These are phyloP conservation scores for Dacryopinax primogenitus DNA, from an alignment of 768 basidiomycete genomes.

Conservation along the genomic window DNA sequence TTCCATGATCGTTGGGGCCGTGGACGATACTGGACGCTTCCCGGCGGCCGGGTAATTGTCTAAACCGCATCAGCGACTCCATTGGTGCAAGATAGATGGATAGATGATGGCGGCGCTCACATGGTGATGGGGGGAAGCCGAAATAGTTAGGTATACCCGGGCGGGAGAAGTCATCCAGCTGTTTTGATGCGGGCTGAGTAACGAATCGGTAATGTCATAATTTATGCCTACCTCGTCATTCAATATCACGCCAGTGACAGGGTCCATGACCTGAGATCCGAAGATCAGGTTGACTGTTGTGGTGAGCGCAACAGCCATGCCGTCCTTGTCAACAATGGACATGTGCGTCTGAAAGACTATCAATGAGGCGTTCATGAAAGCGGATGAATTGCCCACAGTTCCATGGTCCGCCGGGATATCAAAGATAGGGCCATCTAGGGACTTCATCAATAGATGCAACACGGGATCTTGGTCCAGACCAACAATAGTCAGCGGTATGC, in stretches of 20 bases:
- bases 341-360: conserved; percentile 54
- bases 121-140: conserved; percentile 69
- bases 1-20: conserved; percentile 66
- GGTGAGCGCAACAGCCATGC: conserved; percentile 74
- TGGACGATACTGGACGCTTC: conserved; percentile 87
- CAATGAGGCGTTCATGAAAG: conserved; percentile 9
- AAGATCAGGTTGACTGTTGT: conserved; percentile 84
- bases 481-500: conserved; percentile 11
- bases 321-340: conserved; percentile 66
- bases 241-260: conserved; percentile 73
- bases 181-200: neutral
- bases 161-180: conserved; percentile 88
- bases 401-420: conserved; percentile 74
- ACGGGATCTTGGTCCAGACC: conserved; percentile 30
- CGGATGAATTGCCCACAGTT: conserved; percentile 41
- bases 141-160: conserved; percentile 77
- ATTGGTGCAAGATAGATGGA: conserved; percentile 9
- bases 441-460: conserved; percentile 60
- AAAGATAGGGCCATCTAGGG: conserved; percentile 75
- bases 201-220: neutral
- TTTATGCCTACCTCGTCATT: conserved; percentile 57
- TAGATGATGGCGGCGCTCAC: conserved; percentile 41
- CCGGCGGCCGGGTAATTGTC: conserved; percentile 81
- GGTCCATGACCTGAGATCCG: conserved; percentile 77
- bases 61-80: conserved; percentile 22